Base-by-base conservation (phyloP, 441 rosid species). In the Brassica balearica region DNA sequence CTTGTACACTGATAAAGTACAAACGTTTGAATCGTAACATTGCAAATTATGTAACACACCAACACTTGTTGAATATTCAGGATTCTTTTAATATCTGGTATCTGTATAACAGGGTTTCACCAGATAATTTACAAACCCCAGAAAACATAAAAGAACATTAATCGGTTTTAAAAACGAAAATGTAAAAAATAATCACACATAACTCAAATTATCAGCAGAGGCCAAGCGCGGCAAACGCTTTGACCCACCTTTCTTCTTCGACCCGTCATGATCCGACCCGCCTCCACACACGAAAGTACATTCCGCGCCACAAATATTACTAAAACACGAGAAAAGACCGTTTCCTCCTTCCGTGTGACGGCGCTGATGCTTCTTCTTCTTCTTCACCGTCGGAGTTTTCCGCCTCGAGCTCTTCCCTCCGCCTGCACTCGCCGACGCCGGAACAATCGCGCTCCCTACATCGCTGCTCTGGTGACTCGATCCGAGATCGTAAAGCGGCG, bases 251-350 rank as follows among this genome's bases (percentile, higher is more conserved):
- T 58, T 77, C 60, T 68, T 83, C 29, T 51, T 76, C 1, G 66
- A 10, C 59, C 72, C 73, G 23, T 65, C 66, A 1, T 64, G 38
- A 25, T 75, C 78, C 14, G 81, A 10, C 10, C 81, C 77, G 3
- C 86, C 76, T 3, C 85, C 90, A 69, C 95, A 90, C 0, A 86
- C 87, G 5, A 91, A 88, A 58, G 94, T 87, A 75, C 91, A 89
- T 46, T 89, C 85, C 4, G 88, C 74, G 2, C 98, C 97, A 17
- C 92, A 90, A 0, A 88, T 66, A 22, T 83, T 86, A 25, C 92
- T 79, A 15, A 93, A 89, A 73, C 98, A 93, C 8, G 97, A 84
- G 73, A 91, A 90, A 65, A 81, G 68, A 1, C 89, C 88, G 1
- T 68, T 83, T 0, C 66, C 80, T 8, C 78, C 85, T 11, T 76